phyloP scores from a whole-genome alignment of 257 asterid genomes.

The Paraleonurus japonicus region DNA sequence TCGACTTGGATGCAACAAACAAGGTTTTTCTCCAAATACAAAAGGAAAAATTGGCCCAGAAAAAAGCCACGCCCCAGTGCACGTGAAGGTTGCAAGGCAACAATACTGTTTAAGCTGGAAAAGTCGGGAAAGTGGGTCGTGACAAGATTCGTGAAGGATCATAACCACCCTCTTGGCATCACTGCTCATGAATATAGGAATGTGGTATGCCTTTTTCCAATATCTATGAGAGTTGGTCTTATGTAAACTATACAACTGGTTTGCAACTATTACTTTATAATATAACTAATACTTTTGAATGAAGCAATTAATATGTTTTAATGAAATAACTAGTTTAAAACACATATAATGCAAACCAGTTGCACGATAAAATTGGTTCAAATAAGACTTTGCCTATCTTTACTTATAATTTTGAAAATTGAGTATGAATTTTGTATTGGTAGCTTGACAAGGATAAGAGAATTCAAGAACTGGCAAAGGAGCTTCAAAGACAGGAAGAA shows the following conservation, averaged over 20 bases:
- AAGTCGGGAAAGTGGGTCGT: constrained; percentile 63
- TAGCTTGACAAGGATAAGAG: constrained; percentile 60
- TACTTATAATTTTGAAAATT: background rate
- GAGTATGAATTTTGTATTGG: background rate
- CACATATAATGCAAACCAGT: too few species aligned
- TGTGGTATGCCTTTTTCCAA: constrained; percentile 35
- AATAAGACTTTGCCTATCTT: background rate
- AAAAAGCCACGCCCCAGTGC: constrained; percentile 48
- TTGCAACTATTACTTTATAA: too few species aligned
- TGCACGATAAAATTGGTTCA: too few species aligned
- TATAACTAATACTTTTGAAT: too few species aligned
- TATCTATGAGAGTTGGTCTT: too few species aligned
- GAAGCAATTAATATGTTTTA: too few species aligned
- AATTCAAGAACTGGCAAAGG: constrained; percentile 52
- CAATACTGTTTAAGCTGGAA: constrained; percentile 51
- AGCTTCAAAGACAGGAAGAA: constrained; percentile 58
- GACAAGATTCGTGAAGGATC: constrained; percentile 60
- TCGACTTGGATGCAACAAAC: constrained; percentile 65
- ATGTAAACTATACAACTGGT: too few species aligned
- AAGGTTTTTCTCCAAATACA: constrained; percentile 45
- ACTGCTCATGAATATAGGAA: constrained; percentile 27
- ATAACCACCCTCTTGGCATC: constrained; percentile 53
- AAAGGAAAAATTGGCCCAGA: constrained; percentile 42
- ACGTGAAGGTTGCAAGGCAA: constrained; percentile 68
- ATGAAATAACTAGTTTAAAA: too few species aligned